A percentile compares a stretch with the other conserved stretches of the same genome.
phyloP scores from a whole-genome alignment of 768 basidiomycete genomes.

The Rhizopogon rudus region DNA sequence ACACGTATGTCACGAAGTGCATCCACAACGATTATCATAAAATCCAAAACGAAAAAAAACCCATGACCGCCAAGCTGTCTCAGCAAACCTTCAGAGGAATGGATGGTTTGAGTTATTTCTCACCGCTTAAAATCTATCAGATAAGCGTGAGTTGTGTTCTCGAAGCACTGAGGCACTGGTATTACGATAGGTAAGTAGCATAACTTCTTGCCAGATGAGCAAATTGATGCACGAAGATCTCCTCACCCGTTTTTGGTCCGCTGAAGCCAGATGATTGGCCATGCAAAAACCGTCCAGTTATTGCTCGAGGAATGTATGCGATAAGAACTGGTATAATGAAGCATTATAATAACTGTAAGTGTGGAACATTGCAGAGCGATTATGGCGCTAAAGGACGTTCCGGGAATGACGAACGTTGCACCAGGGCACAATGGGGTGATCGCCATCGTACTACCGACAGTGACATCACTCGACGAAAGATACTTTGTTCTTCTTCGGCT shows the following conservation, averaged over 20 bases:
- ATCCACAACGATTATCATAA: neutral
- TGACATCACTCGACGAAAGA: slow-evolving; percentile 19
- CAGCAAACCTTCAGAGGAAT: neutral
- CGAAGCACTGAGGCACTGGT: neutral
- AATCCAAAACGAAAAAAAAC: neutral
- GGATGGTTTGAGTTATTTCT: neutral
- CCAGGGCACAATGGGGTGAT: slow-evolving; percentile 10
- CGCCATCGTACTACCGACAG: slow-evolving; percentile 13
- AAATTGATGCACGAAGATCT: neutral
- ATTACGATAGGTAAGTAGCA: neutral
- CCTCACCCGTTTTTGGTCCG: neutral
- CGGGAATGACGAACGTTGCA: neutral
- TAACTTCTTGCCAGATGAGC: neutral
- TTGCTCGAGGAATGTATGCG: neutral
- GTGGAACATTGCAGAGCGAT: neutral
- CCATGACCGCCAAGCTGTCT: neutral
- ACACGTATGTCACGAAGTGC: neutral
- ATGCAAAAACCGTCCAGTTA: neutral
- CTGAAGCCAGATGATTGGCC: neutral
- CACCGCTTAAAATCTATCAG: neutral
- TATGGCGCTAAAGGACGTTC: neutral
- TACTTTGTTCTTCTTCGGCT: slow-evolving; percentile 22
- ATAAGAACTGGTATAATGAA: neutral
- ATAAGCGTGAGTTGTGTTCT: neutral
- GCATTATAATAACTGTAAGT: neutral